Evolutionary conservation across 129 eudicot species (phyloP), one percentile per base, ranked within the genome.

Genomic region (Escallonia herrerae): DNA sequence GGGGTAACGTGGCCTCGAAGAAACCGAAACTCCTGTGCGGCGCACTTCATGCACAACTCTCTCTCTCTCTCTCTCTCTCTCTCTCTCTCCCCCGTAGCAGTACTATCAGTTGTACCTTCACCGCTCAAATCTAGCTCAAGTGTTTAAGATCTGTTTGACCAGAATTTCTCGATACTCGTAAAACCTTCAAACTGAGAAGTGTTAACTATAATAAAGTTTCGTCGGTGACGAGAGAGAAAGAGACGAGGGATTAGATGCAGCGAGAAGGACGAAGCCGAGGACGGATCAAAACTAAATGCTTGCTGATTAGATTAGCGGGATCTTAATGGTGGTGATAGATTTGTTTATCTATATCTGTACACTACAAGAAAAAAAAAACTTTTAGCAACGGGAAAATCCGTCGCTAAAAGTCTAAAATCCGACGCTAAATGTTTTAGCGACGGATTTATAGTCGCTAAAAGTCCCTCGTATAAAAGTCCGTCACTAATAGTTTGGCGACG

Each of bases 211-310:
- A 14, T 42, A 43, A 45, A 79, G 33, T 22, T 73, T 80, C 82
- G 91, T 74, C 90, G 86, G 90, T 81, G 91, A 72, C 56, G 49
- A 10, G 66, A 40, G 70, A 65, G 74, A 33, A 43, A 39, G 64
- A 58, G 40, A 46, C 6, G 50, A 5, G 50, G 9, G 69, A 55
- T 40, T 15, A 46, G 49, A 33, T 39, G 55, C 57, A 46, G 80
- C 87, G 87, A 68, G 60, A 85, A 79, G 64, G 74, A 53, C 84
- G 91, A 88, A 87, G 77, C 75, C 76, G 72, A 80, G 84, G 71
- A 65, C 94, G 96, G 95, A 81, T 83, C 94, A 56, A 37, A 70
- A 80, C 77, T 74, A 79, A 86, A 69, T 78, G 57, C 48, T 22
- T 22, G 33, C 33, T 22, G 33, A 22, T 22, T 22, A 22, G 39